Evolutionary conservation across 352 stramenopile species (phyloP).

Genomic region (Phytophthora capsici): DNA sequence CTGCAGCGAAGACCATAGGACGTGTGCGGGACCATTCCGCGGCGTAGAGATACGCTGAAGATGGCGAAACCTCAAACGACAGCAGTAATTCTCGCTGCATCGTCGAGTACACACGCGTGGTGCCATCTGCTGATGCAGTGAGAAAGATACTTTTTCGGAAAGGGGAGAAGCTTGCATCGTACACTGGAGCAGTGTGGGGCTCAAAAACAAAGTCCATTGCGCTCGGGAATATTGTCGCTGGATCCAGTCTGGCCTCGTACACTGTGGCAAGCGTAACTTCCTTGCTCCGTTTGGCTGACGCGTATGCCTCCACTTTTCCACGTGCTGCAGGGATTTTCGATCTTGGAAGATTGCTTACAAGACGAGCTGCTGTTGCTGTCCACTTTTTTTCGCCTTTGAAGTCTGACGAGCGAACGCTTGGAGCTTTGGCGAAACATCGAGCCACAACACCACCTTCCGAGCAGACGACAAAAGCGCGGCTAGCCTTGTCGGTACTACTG

Average conservation of each 20-base stretch:
- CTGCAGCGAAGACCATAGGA: conserved; percentile 76
- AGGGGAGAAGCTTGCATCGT: conserved; percentile 81
- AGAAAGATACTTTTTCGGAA: conserved; percentile 87
- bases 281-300: conserved; percentile 63
- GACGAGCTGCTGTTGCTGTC: conserved; percentile 64
- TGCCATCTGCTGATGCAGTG: conserved; percentile 81
- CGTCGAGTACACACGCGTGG: conserved; percentile 76
- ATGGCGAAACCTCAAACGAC: conserved; percentile 69
- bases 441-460: conserved; percentile 75
- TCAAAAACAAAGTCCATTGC: conserved; percentile 84
- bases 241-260: conserved; percentile 79
- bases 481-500: conserved; percentile 69
- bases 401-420: conserved; percentile 52
- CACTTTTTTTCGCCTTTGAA: conserved; percentile 86
- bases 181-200: conserved; percentile 75
- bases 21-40: conserved; percentile 79
- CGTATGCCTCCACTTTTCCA: conserved; percentile 73
- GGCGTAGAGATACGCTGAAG: conserved; percentile 76
- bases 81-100: conserved; percentile 68
- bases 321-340: conserved; percentile 53
- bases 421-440: conserved; percentile 67
- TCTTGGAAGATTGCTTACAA: conserved; percentile 64
- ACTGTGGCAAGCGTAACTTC: conserved; percentile 75
- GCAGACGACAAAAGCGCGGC: conserved; percentile 75
- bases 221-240: conserved; percentile 59